Evolutionary conservation across 2,329 filamentous ascomycete genomes (phyloP), one percentile per base, ranked within the genome.

Genomic region (Aspergillus oerlinghausenensis): DNA sequence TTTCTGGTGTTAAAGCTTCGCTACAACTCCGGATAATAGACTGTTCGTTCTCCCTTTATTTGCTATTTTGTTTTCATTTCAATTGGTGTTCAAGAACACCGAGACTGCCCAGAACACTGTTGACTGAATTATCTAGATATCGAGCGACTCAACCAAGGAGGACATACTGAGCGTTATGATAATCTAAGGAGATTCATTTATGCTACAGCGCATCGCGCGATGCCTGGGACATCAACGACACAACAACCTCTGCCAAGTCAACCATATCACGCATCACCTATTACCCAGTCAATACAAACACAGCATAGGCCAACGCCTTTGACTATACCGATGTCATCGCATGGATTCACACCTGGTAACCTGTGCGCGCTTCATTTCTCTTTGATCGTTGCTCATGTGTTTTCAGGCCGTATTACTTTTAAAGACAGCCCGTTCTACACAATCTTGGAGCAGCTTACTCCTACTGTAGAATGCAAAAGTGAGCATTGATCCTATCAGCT

Each of bases 381-480:
- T 48, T 47, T 28, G 43, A 49, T 26, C 38, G 45, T 56, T 19
- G 54, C 63, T 66, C 40, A 68, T 71, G 10, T 82, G 80, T 52
- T 49, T 59, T 32, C 61, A 79, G 78, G 73, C 55, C 74, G 72
- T 49, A 71, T 84, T 50, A 75, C 73, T 50, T 89, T 89, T 77
- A 93, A 90, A 67, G 73, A 85, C 3, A 96, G 91, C 67, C 93
- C 94, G 0, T 99, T 97, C 73, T 97, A 93, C 68, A 83, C 84
- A 10, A 80, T 93, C 32, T 71, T 86, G 49, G 79, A 84, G 54
- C 81, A 84, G 28, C 74, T 97, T 5, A 84, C 89, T 4, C 77
- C 80, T 7, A 77, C 87, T 19, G 81, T 84, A 45, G 82, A 85
- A 55, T 89, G 92, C 61, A 89, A 93, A 72, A 82, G 92, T 92